Base-by-base conservation (phyloP, 345 rosid genomes). In the Hibiscus trionum region DNA sequence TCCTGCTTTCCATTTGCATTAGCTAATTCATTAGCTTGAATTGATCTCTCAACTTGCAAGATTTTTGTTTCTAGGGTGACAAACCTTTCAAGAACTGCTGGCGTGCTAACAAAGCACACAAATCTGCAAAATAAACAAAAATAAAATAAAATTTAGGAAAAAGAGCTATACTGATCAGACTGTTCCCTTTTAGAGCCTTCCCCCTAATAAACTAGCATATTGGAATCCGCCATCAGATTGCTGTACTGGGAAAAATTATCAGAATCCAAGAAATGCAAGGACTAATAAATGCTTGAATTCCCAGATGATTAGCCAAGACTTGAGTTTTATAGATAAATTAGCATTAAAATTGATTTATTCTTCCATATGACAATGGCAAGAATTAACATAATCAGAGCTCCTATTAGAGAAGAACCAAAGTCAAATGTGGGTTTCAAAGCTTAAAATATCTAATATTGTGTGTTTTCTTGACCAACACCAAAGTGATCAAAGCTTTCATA, bases 1-100 rank as follows among this genome's bases (percentile, higher is more conserved):
- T 80, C 88, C 56, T 31, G 63, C 62, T 72, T 82, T 26, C 78
- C 83, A 59, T 77, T 60, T 3, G 17, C 73, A 74, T 59, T 35
- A 55, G 79, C 65, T 49, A 82, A 75, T 66, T 86, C 94, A 75
- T 85, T 83, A 70, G 80, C 86, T 77, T 83, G 89, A 85, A 85
- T 79, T 6, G 92, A 84, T 59, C 72, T 72, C 83, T 90, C 89
- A 50, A 90, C 87, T 78, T 93, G 91, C 80, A 73, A 75, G 60
- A 93, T 93, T 84, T 93, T 96, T 39, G 73, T 86, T 80, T 93
- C 98, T 31, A 93, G 35, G 49, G 64, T 73, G 53, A 86, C 88
- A 69, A 93, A 90, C 76, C 98, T 82, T 84, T 90, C 98, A n/a
- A 93, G 91, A 63, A 90, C 86, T 21, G 91, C 95, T 12, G 98